Conservation (phyloP, 2,329 filamentous ascomycete species). For the Cladobotryum mycophilum region DNA sequence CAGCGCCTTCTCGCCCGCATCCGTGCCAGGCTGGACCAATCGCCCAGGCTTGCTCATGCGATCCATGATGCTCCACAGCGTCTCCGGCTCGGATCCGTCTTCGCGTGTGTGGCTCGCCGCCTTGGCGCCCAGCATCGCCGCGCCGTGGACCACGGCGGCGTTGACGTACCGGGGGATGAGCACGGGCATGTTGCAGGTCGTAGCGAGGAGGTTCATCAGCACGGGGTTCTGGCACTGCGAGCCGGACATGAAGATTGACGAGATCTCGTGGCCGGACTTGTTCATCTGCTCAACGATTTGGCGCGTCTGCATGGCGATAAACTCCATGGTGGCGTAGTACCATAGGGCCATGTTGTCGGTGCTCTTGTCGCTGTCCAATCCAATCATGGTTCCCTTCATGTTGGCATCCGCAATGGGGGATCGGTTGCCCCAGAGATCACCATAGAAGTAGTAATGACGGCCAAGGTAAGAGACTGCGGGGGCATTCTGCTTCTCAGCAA, state of each 20-base stretch:
- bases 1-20: slow-evolving; percentile 69
- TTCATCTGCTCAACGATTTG: slow-evolving; percentile 98
- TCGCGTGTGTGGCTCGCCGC: slow-evolving; percentile 77
- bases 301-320: slow-evolving; percentile 92
- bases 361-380: slow-evolving; percentile 78
- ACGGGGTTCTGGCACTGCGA: slow-evolving; percentile 95
- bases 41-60: slow-evolving; percentile 92
- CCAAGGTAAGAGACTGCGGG: slow-evolving; percentile 79
- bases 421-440: slow-evolving; percentile 93
- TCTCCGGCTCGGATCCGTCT: slow-evolving; percentile 64
- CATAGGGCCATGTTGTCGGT: slow-evolving; percentile 81
- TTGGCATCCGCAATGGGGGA: slow-evolving; percentile 86
- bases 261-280: slow-evolving; percentile 75
- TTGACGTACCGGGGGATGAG: slow-evolving; percentile 90
- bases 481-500: slow-evolving; percentile 62
- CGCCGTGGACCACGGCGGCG: slow-evolving; percentile 94
- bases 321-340: slow-evolving; percentile 97
- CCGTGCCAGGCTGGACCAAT: slow-evolving; percentile 67
- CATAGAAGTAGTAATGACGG: slow-evolving; percentile 97
- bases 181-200: slow-evolving; percentile 85
- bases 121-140: slow-evolving; percentile 95
- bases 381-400: slow-evolving; percentile 88
- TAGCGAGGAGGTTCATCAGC: slow-evolving; percentile 85
- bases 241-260: slow-evolving; percentile 96
- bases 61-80: slow-evolving; percentile 95